A percentile compares a stretch with the other conserved stretches of the same genome.
Evolutionary conservation across 2,329 filamentous ascomycete genomes (phyloP).

Genomic region (Raffaelea deltoideospora): DNA sequence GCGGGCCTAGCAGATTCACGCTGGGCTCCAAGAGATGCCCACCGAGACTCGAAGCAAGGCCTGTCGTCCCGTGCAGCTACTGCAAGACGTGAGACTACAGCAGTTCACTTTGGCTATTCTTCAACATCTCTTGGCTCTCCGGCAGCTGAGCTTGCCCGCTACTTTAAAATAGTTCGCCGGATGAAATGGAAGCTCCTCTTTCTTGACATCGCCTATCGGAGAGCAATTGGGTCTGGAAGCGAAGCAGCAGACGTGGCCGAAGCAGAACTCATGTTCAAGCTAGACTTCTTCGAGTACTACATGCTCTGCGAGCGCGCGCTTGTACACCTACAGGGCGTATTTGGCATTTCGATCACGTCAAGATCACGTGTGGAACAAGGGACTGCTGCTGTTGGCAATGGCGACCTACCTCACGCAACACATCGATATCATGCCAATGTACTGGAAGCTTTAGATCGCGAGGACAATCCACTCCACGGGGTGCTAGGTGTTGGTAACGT

Average conservation of each 20-base stretch:
- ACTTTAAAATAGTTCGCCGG: constrained; percentile 43
- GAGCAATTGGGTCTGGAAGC: constrained; percentile 18
- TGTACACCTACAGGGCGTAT: constrained; percentile 50
- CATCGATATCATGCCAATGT: constrained; percentile 55
- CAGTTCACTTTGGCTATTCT: background rate
- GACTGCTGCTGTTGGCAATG: background rate
- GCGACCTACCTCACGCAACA: no score
- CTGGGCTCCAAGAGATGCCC: constrained; percentile 3
- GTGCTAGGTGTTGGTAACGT: constrained; percentile 41
- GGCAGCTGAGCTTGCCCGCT: constrained; percentile 33
- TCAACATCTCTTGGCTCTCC: constrained; percentile 1
- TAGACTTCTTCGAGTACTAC: constrained; percentile 68
- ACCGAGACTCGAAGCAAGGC: no score
- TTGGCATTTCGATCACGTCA: constrained; percentile 33
- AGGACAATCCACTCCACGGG: constrained; percentile 37
- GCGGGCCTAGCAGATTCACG: constrained; percentile 6
- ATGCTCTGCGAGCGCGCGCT: constrained; percentile 56
- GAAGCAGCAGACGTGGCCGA: constrained; percentile 22
- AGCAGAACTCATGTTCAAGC: constrained; percentile 57
- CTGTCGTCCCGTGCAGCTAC: no score
- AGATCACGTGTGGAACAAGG: no score
- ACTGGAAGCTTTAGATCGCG: constrained; percentile 42
- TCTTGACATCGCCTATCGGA: constrained; percentile 39
- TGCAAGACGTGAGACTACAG: background rate
- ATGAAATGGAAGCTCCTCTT: constrained; percentile 50